These are phyloP conservation scores for Ganoderma lucidum DNA, from an alignment of 1,284 basidiomycete genomes.

Conservation along the genomic window DNA sequence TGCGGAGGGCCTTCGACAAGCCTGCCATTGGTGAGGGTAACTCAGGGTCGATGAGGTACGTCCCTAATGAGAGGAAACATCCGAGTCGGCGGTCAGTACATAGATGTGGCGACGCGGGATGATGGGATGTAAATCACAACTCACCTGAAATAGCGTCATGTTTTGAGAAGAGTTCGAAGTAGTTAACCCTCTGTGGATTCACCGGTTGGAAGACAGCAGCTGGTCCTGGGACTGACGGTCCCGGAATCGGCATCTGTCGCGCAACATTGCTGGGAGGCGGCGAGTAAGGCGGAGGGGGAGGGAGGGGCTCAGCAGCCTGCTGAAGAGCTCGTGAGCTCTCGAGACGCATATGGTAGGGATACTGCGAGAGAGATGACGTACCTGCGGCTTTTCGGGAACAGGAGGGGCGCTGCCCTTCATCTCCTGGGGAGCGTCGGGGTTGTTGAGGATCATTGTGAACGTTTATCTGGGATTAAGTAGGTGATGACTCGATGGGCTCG, in stretches of 20 bases:
- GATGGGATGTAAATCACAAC: background rate
- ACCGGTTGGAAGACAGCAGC: slow-evolving; percentile 26
- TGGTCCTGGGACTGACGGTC: background rate
- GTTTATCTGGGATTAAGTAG: background rate
- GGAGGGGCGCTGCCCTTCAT: slow-evolving; percentile 9
- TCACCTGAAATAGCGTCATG: slow-evolving; percentile 32
- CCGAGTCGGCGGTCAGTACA: background rate
- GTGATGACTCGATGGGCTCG: background rate
- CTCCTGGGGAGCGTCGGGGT: slow-evolving; percentile 12
- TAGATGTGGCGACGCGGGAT: background rate
- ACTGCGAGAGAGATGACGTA: background rate
- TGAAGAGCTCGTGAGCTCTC: background rate
- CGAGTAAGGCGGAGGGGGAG: slow-evolving; percentile 29
- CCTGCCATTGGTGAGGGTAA: slow-evolving; percentile 18
- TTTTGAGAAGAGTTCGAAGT: slow-evolving; percentile 33
- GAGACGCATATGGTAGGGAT: background rate
- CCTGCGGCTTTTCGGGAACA: slow-evolving; percentile 15
- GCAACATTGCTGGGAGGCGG: slow-evolving; percentile 9
- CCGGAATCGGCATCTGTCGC: background rate
- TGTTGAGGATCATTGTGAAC: slow-evolving; percentile 17
- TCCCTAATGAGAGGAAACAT: slow-evolving; percentile 17
- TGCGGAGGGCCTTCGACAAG: slow-evolving; percentile 1
- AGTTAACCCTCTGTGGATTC: slow-evolving; percentile 31
- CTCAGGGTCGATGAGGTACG: slow-evolving; percentile 31
- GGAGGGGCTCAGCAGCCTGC: slow-evolving; percentile 2